Evolutionary conservation across 495 filamentous ascomycete species (phyloP).

Genomic region (Sabuloglossum arenarium): DNA sequence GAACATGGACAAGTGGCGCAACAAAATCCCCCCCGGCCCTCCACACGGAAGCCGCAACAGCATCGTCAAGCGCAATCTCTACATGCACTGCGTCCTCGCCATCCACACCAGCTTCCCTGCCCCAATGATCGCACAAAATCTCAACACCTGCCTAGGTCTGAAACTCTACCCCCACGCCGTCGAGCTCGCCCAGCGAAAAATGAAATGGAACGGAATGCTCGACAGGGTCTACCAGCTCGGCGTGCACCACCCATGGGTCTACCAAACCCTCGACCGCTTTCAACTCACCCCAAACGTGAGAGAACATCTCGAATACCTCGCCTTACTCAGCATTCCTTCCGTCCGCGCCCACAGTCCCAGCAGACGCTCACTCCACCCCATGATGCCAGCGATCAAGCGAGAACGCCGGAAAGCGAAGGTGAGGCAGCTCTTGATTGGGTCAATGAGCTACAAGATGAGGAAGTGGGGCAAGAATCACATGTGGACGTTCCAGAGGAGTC

Average conservation of each 20-base stretch:
- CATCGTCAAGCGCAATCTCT: not conserved
- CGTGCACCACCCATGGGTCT: not conserved
- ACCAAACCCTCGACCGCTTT: not conserved
- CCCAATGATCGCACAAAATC: not conserved
- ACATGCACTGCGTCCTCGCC: not conserved
- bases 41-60: not conserved
- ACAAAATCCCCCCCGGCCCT: not conserved
- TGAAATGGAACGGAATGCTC: not conserved
- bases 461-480: too few species aligned
- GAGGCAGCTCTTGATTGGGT: too few species aligned
- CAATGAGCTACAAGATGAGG: too few species aligned
- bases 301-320: too few species aligned
- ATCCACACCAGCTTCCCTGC: not conserved
- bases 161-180: not conserved
- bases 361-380: too few species aligned
- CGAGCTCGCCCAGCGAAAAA: not conserved
- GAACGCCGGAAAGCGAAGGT: too few species aligned
- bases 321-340: too few species aligned
- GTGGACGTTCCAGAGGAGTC: too few species aligned
- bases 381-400: too few species aligned
- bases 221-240: not conserved
- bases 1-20: not conserved
- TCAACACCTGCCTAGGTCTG: not conserved
- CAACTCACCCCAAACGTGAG: not conserved
- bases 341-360: too few species aligned